Percentiles rank a stretch among this genome's conserved stretches.
Conservation (phyloP, 345 rosid genomes). For the Syzygium oleosum region DNA sequence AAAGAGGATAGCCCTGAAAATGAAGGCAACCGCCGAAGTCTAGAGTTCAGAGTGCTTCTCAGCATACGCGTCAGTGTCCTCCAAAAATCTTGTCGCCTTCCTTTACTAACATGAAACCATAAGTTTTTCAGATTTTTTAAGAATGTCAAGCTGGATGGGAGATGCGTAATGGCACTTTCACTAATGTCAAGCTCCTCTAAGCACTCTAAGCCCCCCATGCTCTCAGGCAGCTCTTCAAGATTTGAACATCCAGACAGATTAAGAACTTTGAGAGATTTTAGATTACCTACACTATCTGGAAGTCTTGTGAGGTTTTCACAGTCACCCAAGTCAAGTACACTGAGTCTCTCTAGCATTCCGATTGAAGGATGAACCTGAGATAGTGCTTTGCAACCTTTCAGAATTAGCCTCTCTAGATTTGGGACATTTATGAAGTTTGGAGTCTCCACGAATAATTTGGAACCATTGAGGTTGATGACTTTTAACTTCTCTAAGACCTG, state of each 20-base stretch:
- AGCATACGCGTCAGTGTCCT: rapidly evolving
- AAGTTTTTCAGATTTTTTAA: not conserved
- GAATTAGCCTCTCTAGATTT: not conserved
- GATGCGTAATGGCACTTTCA: not conserved
- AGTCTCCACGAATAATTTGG: not conserved
- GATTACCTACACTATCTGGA: not conserved
- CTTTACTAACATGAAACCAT: not conserved
- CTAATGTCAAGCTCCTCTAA: not conserved
- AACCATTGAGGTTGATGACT: not conserved
- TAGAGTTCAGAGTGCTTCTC: not conserved
- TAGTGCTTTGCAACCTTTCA: not conserved
- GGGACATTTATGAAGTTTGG: not conserved
- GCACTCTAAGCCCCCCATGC: not conserved
- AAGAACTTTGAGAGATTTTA: not conserved
- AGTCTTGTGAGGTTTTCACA: not conserved
- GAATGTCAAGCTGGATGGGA: not conserved
- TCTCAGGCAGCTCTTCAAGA: not conserved
- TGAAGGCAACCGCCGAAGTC: not conserved
- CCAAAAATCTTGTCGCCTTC: not conserved
- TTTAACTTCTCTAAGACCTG: not conserved
- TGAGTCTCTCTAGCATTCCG: not conserved
- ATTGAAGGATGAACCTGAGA: not conserved
- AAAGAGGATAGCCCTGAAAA: not conserved
- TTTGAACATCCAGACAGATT: not conserved
- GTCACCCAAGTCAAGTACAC: not conserved